A percentile compares a stretch with the other conserved stretches of the same genome.
Evolutionary conservation across 495 filamentous ascomycete species (phyloP).

Genomic region (Peziza echinospora): DNA sequence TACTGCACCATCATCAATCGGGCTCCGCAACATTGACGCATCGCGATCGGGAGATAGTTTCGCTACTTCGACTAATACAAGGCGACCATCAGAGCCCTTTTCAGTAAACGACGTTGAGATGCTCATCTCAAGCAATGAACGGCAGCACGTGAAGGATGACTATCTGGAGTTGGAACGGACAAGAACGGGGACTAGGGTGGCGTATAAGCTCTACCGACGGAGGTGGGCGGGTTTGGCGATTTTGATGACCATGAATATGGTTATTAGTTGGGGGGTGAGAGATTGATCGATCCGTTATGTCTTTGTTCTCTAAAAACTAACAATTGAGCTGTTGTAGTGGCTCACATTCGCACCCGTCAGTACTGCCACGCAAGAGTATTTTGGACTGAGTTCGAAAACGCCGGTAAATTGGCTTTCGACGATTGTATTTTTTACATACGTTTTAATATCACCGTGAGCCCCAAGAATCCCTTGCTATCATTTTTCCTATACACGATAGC

Average conservation of each 20-base stretch:
- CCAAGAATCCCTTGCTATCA: too few species aligned
- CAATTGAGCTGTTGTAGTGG: slow-evolving; percentile 35
- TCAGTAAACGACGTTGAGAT: too few species aligned
- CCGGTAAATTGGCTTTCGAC: slow-evolving; percentile 87
- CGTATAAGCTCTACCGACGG: slow-evolving; percentile 66
- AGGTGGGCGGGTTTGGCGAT: slow-evolving; percentile 74
- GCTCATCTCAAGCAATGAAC: too few species aligned
- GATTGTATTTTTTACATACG: slow-evolving; percentile 65
- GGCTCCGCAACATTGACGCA: too few species aligned
- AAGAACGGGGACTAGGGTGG: background rate
- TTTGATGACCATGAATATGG: slow-evolving; percentile 70
- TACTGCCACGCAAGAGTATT: slow-evolving; percentile 53
- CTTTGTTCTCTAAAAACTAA: background rate
- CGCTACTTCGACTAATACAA: too few species aligned
- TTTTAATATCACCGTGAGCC: slow-evolving; percentile 24
- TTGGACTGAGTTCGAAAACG: slow-evolving; percentile 41
- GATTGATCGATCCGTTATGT: background rate
- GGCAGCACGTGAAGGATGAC: too few species aligned
- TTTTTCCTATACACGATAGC: background rate
- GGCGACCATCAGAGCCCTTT: too few species aligned
- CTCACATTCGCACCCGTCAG: slow-evolving; percentile 79
- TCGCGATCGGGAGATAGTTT: too few species aligned
- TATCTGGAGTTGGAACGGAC: background rate
- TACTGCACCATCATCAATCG: too few species aligned
- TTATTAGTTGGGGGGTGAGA: slow-evolving; percentile 61